phyloP scores from a whole-genome alignment of 2,329 filamentous ascomycete genomes.

The Colletotrichum sp. region DNA sequence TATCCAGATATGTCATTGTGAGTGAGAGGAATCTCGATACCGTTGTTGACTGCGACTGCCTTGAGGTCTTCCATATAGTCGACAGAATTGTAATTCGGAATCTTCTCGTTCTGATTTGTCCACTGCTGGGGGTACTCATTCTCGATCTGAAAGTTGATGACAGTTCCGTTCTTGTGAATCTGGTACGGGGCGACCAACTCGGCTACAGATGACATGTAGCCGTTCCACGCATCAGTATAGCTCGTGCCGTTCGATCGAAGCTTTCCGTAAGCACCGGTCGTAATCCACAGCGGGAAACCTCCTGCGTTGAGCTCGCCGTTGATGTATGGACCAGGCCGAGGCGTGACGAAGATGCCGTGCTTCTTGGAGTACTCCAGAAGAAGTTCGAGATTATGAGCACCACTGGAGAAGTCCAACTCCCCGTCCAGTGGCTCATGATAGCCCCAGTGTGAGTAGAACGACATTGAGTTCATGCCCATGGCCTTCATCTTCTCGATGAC shows the following conservation, averaged over 20 bases:
- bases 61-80: not conserved
- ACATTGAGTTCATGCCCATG: not conserved
- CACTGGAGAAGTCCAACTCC: not conserved
- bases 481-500: not conserved
- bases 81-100: slow-evolving; percentile 51
- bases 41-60: slow-evolving; percentile 63
- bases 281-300: slow-evolving; percentile 74
- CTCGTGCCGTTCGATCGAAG: not conserved
- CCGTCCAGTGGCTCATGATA: not conserved
- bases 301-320: slow-evolving; percentile 74
- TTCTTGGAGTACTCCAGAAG: slow-evolving; percentile 66
- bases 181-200: slow-evolving; percentile 53
- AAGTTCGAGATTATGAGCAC: not conserved
- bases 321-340: slow-evolving; percentile 69
- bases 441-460: not conserved
- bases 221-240: slow-evolving; percentile 31
- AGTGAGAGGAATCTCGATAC: slow-evolving; percentile 73
- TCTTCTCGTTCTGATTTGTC: slow-evolving; percentile 68
- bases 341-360: slow-evolving; percentile 73
- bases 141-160: slow-evolving; percentile 74
- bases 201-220: slow-evolving; percentile 57
- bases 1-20: slow-evolving; percentile 60
- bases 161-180: slow-evolving; percentile 75
- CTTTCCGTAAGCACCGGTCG: not conserved
- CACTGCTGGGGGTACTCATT: slow-evolving; percentile 67